phyloP scores from a whole-genome alignment of 495 filamentous ascomycete species.

The Filosporella fistucella region DNA sequence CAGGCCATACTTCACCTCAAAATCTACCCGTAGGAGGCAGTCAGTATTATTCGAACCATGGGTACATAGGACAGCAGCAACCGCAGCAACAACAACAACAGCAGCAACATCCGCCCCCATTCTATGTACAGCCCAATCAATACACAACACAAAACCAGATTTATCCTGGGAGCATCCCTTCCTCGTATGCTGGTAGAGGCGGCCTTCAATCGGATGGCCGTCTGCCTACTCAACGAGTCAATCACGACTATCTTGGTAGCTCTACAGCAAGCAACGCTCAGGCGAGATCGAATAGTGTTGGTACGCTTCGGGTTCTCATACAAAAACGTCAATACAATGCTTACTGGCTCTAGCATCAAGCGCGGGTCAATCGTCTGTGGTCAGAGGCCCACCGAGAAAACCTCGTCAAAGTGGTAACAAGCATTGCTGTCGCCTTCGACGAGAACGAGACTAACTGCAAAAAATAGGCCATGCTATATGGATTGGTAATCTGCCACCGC shows the following conservation, averaged over 20 bases:
- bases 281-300: conserved; percentile 13
- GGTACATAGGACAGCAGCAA: conserved; percentile 15
- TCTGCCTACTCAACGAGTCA: conserved; percentile 1
- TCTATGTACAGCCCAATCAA: conserved; percentile 13
- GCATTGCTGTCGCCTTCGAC: neutral
- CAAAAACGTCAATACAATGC: neutral
- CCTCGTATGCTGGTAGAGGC: conserved; percentile 14
- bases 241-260: conserved; percentile 9
- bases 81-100: no score
- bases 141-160: conserved; percentile 12
- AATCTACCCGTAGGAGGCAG: neutral
- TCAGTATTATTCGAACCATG: conserved; percentile 17
- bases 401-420: conserved; percentile 41
- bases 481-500: conserved; percentile 91
- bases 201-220: conserved; percentile 10
- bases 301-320: conserved; percentile 7
- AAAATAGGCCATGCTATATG: conserved; percentile 82
- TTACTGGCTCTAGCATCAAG: conserved; percentile 25
- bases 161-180: no score
- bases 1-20: conserved; percentile 4
- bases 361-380: conserved; percentile 41
- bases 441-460: neutral
- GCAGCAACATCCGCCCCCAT: conserved; percentile 10
- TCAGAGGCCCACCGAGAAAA: conserved; percentile 86
- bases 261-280: neutral